Conservation (phyloP, 2,329 filamentous ascomycete genomes). For the Rutstroemia sp. region DNA sequence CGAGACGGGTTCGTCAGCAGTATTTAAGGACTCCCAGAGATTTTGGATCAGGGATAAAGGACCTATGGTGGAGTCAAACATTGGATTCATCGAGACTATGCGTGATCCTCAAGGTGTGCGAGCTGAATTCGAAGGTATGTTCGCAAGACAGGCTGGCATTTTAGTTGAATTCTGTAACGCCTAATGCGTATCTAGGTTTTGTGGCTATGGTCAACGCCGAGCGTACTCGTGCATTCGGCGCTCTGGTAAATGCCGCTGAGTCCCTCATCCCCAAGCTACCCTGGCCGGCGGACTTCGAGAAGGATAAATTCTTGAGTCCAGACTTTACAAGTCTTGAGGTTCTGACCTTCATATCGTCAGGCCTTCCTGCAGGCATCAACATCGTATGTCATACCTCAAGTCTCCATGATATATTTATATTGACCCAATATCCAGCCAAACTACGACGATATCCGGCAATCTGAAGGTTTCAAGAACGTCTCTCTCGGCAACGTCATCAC, state of each 20-base stretch:
- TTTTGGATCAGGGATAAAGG: conserved; percentile 79
- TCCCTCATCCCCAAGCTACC: conserved; percentile 82
- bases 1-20: conserved; percentile 62
- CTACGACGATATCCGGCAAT: conserved; percentile 73
- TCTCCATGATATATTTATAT: background rate
- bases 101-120: conserved; percentile 74
- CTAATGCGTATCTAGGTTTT: conserved; percentile 37
- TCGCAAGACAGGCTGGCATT: background rate
- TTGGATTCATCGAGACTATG: conserved; percentile 83
- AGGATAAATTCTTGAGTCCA: conserved; percentile 89
- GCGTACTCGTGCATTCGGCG: conserved; percentile 78
- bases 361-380: conserved; percentile 62
- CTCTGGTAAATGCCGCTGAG: conserved; percentile 74
- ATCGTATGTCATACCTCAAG: conserved; percentile 30
- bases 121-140: conserved; percentile 70
- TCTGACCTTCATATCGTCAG: conserved; percentile 63
- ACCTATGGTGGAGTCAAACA: conserved; percentile 71
- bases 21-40: conserved; percentile 74
- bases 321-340: conserved; percentile 96
- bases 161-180: background rate
- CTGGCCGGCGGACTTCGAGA: conserved; percentile 85
- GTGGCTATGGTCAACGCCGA: conserved; percentile 84
- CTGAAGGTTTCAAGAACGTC: conserved; percentile 85
- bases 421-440: conserved; percentile 39
- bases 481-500: conserved; percentile 88